Evolutionary conservation across 345 rosid genomes (phyloP).

Genomic region (Litchi chinensis): DNA sequence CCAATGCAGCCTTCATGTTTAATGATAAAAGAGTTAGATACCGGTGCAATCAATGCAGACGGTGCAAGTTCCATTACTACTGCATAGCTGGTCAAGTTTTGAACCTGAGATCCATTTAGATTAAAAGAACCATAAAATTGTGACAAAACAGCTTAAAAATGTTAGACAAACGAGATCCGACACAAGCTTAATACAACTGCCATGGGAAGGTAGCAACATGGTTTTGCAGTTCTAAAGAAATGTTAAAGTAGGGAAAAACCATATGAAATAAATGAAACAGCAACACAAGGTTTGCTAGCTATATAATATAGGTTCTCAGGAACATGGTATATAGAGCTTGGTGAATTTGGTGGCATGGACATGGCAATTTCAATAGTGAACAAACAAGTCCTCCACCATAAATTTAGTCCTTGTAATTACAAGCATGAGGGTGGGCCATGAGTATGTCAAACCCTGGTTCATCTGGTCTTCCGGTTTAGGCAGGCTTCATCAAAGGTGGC

Average conservation of each 20-base stretch:
- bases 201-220: slow-evolving; percentile 36
- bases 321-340: slow-evolving; percentile 55
- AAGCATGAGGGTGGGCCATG: slow-evolving; percentile 80
- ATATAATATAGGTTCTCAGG: slow-evolving; percentile 61
- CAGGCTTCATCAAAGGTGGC: slow-evolving; percentile 85
- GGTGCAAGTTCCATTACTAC: slow-evolving; percentile 2
- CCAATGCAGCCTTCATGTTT: slow-evolving; percentile 11
- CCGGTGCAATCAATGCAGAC: slow-evolving; percentile 22
- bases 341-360: slow-evolving; percentile 59
- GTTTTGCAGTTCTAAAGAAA: slow-evolving; percentile 29
- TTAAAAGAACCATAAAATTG: slow-evolving; percentile 12
- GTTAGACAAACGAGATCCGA: slow-evolving; percentile 16
- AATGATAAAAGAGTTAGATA: neutral
- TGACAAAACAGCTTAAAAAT: slow-evolving; percentile 7
- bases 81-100: slow-evolving; percentile 15
- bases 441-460: slow-evolving; percentile 68
- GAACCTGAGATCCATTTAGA: slow-evolving; percentile 15
- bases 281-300: slow-evolving; percentile 48
- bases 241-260: slow-evolving; percentile 24
- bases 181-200: slow-evolving; percentile 35
- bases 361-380: slow-evolving; percentile 49
- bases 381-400: slow-evolving; percentile 48
- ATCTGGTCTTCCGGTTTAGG: slow-evolving; percentile 91
- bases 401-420: slow-evolving; percentile 68
- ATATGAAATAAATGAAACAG: slow-evolving; percentile 29